Evolutionary conservation across 2,329 filamentous ascomycete genomes (phyloP), one percentile per base, ranked within the genome.

Genomic region (Nothomitra cinnamomea): DNA sequence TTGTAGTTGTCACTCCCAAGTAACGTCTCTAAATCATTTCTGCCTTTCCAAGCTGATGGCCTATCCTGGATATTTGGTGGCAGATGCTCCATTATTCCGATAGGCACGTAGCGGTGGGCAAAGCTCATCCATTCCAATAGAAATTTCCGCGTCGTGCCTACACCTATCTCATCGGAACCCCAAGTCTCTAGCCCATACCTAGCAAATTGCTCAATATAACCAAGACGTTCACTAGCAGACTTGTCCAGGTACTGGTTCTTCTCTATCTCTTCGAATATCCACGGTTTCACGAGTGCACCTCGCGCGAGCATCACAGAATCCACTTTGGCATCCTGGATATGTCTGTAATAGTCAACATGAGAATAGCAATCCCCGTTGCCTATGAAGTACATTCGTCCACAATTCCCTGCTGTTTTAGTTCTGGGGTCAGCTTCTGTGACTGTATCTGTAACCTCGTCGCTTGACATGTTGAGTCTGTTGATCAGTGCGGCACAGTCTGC

Each of bases 271-370:
- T 98, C 92, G 64, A 96, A 98, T 57, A 98, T 74, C 92, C 92
- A 98, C 0, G 92, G 92, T 70, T 98, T 98, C 70, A 96, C 87
- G 55, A 98, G 77, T 8, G 92, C 92, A 54, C 92, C 92, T 56
- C 92, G 85, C n/a, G 83, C 92, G 57, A 96, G 80, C 92, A 98
- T 96, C 64, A 95, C 85, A n/a, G 81, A 81, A 70, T 96, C 90
- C 47, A 96, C 88, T 48, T 79, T 78, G 36, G 86, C 77, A 56
- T 90, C 77, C 49, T 83, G 75, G 40, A 96, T 73, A 62, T 92
- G 82, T 55, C 81, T 72, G 58, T 80, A 80, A 70, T 96, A 96
- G 65, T 96, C 88, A 32, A 82, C 70, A 66, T 96, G 88, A 3
- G 88, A 95, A 70, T 87, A 95, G 68, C 89, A 92, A 69, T 98